Conservation (phyloP, 306 rosid genomes). For the Purshia tridentata region DNA sequence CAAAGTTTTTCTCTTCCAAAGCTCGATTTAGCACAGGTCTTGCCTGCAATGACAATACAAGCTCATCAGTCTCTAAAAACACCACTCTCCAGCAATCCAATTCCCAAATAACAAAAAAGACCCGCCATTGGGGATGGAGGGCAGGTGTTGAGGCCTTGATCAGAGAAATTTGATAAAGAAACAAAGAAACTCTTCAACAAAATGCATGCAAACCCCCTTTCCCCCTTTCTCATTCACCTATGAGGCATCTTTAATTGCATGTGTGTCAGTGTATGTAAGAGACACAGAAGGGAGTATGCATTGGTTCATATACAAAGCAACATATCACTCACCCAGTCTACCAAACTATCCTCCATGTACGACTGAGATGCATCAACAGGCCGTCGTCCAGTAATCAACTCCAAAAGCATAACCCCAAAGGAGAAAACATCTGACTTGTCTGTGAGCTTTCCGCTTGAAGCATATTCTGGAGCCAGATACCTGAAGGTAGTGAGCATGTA, state of each 20-base stretch:
- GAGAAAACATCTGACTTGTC: constrained; percentile 98
- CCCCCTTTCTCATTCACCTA: no score
- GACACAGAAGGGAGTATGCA: no score
- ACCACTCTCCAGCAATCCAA: background rate
- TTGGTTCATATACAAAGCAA: background rate
- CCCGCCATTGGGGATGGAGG: no score
- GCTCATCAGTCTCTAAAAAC: background rate
- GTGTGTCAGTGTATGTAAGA: no score
- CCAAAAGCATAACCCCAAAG: constrained; percentile 90
- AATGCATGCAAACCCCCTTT: background rate
- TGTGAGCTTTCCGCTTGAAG: constrained; percentile 90
- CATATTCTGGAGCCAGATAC: constrained; percentile 97
- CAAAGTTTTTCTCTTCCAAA: constrained; percentile 65
- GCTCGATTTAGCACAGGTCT: constrained; percentile 84
- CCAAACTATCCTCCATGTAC: constrained; percentile 85
- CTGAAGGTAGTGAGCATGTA: constrained; percentile 40
- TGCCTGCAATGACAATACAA: constrained; percentile 65
- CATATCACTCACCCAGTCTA: constrained; percentile 81
- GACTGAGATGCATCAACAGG: constrained; percentile 74
- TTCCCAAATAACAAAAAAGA: background rate
- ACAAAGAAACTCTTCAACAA: background rate
- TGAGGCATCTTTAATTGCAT: no score
- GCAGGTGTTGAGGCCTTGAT: background rate
- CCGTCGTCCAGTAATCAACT: constrained; percentile 79
- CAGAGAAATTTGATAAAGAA: background rate